Evolutionary conservation across 441 rosid species (phyloP).

Genomic region (Adansonia gregorii): DNA sequence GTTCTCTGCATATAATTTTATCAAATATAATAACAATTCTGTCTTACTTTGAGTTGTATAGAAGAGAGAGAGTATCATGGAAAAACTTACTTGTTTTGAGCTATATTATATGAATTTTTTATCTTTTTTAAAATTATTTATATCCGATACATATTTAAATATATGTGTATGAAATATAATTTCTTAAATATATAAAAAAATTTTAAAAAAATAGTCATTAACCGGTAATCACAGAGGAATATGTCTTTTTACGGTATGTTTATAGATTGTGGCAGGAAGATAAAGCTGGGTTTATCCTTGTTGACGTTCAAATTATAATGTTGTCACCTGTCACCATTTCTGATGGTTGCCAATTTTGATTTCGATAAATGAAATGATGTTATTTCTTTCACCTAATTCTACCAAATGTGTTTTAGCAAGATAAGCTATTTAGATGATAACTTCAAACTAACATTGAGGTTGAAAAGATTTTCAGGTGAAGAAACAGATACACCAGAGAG

Average conservation of each 20-base stretch:
- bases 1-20: neutral
- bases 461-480: neutral
- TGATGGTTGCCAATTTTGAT: too few relatives aligned
- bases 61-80: neutral
- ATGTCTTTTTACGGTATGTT: neutral
- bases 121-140: too few relatives aligned
- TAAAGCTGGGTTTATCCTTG: neutral
- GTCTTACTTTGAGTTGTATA: neutral
- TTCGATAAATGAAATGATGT: too few relatives aligned
- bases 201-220: neutral
- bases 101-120: too few relatives aligned
- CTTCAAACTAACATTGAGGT: neutral
- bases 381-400: neutral
- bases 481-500: neutral
- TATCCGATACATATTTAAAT: too few relatives aligned
- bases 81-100: neutral
- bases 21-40: neutral
- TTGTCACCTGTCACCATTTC: too few relatives aligned
- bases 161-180: too few relatives aligned
- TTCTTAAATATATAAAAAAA: too few relatives aligned
- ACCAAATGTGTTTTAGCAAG: neutral
- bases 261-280: neutral
- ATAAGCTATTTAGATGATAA: neutral
- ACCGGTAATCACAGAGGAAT: neutral
- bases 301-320: too few relatives aligned